Conservation (phyloP, 805 yeast species). For the Sungouiozyma ichnusensis region DNA sequence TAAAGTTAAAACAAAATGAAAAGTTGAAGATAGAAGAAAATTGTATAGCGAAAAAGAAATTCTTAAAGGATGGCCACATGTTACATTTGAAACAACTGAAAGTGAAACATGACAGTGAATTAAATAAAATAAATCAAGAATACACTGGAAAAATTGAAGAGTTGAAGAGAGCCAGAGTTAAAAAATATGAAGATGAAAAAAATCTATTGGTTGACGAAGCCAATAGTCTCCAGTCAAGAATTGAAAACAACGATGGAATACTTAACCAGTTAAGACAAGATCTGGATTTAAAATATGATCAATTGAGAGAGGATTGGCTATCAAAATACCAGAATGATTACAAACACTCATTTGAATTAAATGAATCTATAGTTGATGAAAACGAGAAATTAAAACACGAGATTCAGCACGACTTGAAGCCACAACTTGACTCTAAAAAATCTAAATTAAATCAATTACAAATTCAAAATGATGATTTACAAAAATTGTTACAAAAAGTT, state of each 20-base stretch:
- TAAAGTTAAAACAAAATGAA: slow-evolving; percentile 26
- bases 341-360: slow-evolving; percentile 24
- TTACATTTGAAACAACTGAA: slow-evolving; percentile 26
- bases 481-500: slow-evolving; percentile 17
- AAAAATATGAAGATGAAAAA: slow-evolving; percentile 26
- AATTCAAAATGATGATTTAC: slow-evolving; percentile 11
- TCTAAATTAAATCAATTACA: slow-evolving; percentile 7
- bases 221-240: slow-evolving; percentile 21
- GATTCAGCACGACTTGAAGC: slow-evolving; percentile 8
- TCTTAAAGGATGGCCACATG: slow-evolving; percentile 25
- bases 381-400: slow-evolving; percentile 15
- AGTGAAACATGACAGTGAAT: slow-evolving; percentile 30
- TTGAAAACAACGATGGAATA: slow-evolving; percentile 14
- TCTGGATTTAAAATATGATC: slow-evolving; percentile 10
- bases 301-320: slow-evolving; percentile 19
- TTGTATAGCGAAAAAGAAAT: slow-evolving; percentile 16
- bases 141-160: slow-evolving; percentile 32
- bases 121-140: slow-evolving; percentile 27
- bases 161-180: slow-evolving; percentile 29
- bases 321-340: slow-evolving; percentile 18
- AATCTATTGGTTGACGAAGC: slow-evolving; percentile 21
- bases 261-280: slow-evolving; percentile 13
- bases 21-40: slow-evolving; percentile 24
- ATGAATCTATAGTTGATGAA: slow-evolving; percentile 16
- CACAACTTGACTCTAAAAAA: slow-evolving; percentile 8